Percentiles rank a stretch among this genome's conserved stretches.
Evolutionary conservation across 306 rosid species (phyloP).

Genomic region (Argentina anserina): DNA sequence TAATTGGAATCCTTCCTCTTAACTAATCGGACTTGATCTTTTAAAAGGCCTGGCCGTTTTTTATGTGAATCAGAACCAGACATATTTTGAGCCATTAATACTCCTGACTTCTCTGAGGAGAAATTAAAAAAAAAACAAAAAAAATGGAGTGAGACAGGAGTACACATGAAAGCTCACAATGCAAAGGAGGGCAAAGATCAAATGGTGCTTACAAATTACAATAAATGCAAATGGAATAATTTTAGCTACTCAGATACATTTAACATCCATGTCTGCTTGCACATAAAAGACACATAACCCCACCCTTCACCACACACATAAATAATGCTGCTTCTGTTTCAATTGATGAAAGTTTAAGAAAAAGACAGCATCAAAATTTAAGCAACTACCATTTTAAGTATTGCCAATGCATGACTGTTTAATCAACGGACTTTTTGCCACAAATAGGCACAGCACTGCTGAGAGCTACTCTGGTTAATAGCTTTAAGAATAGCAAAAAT

Average conservation of each 20-base stretch:
- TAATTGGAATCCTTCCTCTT: conserved; percentile 67
- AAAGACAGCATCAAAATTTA: neutral
- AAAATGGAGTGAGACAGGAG: conserved; percentile 18
- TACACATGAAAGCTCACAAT: neutral
- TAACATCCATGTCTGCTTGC: neutral
- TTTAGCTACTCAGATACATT: neutral
- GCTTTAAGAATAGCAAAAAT: neutral
- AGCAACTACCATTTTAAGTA: neutral
- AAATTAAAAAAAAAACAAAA: conserved; percentile 6
- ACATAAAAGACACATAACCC: too few relatives aligned
- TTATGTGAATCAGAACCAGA: conserved; percentile 53
- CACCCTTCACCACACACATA: neutral
- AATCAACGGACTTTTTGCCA: neutral
- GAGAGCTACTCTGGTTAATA: neutral
- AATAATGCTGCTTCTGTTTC: neutral
- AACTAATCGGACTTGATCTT: conserved; percentile 84
- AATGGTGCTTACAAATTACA: neutral
- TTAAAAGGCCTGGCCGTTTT: conserved; percentile 74
- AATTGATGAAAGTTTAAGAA: neutral
- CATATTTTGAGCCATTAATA: conserved; percentile 54
- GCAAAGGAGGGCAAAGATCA: neutral
- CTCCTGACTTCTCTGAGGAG: conserved; percentile 25
- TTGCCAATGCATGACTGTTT: neutral
- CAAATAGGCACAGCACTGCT: neutral
- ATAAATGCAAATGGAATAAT: neutral